Base-by-base conservation (phyloP, 2,329 filamentous ascomycete genomes). In the Raffaelea albimanens region DNA sequence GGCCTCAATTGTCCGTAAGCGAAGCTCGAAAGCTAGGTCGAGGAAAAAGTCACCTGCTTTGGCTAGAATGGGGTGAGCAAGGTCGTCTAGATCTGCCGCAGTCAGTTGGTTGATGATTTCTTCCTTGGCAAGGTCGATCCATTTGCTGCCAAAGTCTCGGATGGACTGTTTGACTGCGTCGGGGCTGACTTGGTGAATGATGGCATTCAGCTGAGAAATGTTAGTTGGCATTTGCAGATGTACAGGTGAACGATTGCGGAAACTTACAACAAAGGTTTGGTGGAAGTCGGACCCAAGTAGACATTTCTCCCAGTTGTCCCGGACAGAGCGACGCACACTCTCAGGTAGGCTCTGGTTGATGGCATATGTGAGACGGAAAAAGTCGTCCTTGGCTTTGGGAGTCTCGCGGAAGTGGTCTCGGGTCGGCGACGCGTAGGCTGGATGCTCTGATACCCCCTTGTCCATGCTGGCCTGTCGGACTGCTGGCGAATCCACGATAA, bases 1-100 rank as follows among this genome's bases (percentile, higher is more conserved):
- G 1, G 74, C 75, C 10, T 69, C 67, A 45, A 80, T 79, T 2
- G 72, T 76, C 41, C 67, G 65, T 3, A 80, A 63, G 0, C 76
- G 71, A 46, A 60, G 64, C 18, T 71, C 69, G n/a, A 80, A 56
- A 3, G 69, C 73, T 46, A 64, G 68, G 55, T 79, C 76, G 2
- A 80, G 64, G 46, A 80, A 77, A 1, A 53, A 49, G 29, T 71
- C 60, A 52, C 73, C 74, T 14, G 67, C 69, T 45, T 68, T 73
- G 43, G 60, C 52, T 5, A 79, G 58, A 23, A 80, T 66, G 1
- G 56, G 29, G 22, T 69, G 61, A 3, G 65, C 62, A 16, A 76
- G 55, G 2, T 66, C 62, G 51, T 79, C 75, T 3, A 78, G 45
- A 20, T 74, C 70, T 3, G 58, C 46, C 0, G 56, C 45, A 1